Percentiles rank a stretch among this genome's conserved stretches.
phyloP scores from a whole-genome alignment of 352 stramenopile genomes.

The Pythium rishiriense region DNA sequence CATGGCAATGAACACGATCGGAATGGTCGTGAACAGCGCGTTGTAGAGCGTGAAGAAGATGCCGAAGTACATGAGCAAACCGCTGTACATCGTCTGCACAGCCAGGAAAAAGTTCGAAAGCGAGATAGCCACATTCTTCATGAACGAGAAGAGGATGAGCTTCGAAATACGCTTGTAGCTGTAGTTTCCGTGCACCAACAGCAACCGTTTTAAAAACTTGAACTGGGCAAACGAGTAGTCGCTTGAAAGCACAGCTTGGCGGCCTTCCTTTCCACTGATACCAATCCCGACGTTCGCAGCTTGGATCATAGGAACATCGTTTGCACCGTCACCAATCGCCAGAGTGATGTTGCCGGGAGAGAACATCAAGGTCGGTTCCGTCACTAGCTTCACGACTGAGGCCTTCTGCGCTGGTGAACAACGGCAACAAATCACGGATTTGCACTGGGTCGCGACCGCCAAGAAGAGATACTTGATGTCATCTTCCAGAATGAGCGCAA shows the following conservation, averaged over 20 bases:
- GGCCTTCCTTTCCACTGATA: constrained; percentile 86
- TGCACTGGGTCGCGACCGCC: constrained; percentile 86
- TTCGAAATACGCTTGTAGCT: constrained; percentile 91
- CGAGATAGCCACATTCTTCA: constrained; percentile 88
- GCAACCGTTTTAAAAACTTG: constrained; percentile 74
- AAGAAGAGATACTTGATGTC: constrained; percentile 91
- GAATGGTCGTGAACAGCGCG: constrained; percentile 87
- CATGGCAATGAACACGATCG: constrained; percentile 89
- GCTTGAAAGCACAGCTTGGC: constrained; percentile 82
- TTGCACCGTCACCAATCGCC: constrained; percentile 84
- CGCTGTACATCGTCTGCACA: constrained; percentile 85
- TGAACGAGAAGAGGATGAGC: constrained; percentile 88
- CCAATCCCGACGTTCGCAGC: constrained; percentile 83
- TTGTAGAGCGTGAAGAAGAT: constrained; percentile 92
- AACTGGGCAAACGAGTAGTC: constrained; percentile 88
- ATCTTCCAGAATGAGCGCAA: constrained; percentile 80
- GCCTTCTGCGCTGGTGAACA: constrained; percentile 87
- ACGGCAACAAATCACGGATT: constrained; percentile 88
- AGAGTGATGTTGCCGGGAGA: constrained; percentile 87
- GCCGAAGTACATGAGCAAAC: constrained; percentile 87
- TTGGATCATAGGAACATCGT: constrained; percentile 90
- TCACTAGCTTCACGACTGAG: constrained; percentile 84
- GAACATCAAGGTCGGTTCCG: constrained; percentile 86
- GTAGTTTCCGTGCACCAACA: constrained; percentile 89
- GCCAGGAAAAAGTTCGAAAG: constrained; percentile 87